Conservation (phyloP, 106 monocot genomes). For the Vanilla planifolia region DNA sequence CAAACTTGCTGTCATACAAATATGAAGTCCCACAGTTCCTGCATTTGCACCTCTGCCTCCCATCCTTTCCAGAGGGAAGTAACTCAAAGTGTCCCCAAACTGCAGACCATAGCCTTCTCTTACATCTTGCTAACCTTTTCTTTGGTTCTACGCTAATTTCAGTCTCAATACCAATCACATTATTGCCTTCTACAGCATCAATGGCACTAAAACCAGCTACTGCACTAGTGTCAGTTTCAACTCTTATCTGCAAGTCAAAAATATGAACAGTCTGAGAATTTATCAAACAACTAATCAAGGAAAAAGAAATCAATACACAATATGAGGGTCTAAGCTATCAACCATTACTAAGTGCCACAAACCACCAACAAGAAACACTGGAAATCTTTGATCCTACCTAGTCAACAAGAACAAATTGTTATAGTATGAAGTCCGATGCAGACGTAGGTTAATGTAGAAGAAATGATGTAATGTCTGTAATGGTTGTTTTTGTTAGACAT, state of each 20-base stretch:
- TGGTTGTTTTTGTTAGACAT: no score
- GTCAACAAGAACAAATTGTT: no score
- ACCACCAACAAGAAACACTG: no score
- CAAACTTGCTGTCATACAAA: slow-evolving; percentile 2
- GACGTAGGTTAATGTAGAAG: no score
- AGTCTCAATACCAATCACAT: background rate
- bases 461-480: no score
- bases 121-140: background rate
- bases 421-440: no score
- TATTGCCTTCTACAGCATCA: background rate
- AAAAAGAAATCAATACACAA: no score
- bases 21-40: slow-evolving; percentile 1
- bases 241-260: background rate
- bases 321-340: no score
- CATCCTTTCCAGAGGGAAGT: background rate
- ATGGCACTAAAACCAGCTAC: background rate
- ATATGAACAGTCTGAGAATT: no score
- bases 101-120: slow-evolving; percentile 1
- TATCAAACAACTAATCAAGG: no score
- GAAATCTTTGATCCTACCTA: no score
- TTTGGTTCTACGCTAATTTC: background rate
- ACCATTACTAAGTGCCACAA: no score
- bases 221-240: background rate
- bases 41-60: slow-evolving; percentile 2
- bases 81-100: slow-evolving; percentile 8